Base-by-base conservation (phyloP, 176 grass and related monocot species). In the Ananas comosus region DNA sequence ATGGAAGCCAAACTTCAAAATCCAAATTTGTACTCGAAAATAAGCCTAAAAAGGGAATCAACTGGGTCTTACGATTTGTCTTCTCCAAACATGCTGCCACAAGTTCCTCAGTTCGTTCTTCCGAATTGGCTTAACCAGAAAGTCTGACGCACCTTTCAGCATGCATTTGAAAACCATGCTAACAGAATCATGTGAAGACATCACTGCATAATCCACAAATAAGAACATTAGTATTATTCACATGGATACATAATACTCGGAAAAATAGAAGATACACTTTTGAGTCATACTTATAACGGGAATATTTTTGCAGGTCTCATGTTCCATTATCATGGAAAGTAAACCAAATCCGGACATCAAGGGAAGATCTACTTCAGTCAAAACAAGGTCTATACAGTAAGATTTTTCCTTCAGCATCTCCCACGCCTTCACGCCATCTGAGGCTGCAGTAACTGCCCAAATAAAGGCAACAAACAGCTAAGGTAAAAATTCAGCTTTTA, bases 131-230 rank as follows among this genome's bases (percentile, higher is more conserved):
- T 99, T 99, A 42, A 99, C 87, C 66, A 99, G 88, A 63, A 99
- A 99, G 79, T 99, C 95, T 51, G 95, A 80, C 52, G 95, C 90
- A 61, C 95, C 95, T 86, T 99, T 94, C 51, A 94, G 70, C 95
- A 99, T 99, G 75, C 95, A 99, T 78, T 99, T 99, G 78, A 99
- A 99, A 74, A 99, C 90, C 85, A 71, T 94, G 82, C 95, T 94
- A 28, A 99, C 82, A 18, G 90, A 90, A 77, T 99, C 95, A 50
- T 94, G 83, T 0, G 95, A 99, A 82, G 95, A 99, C 95, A 99
- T 99, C 95, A 99, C 95, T 99, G 82, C 73, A 88, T 63, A 52
- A 72, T 69, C 50, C 50, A 67, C 74, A 83, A 65, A 58, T 7
- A 65, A 74, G 28, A 14, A 51, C 2, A 47, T 74, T 28, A 66